These are phyloP conservation scores for Rachicladosporium sp. DNA, from an alignment of 2,329 filamentous ascomycete species.

Conservation along the genomic window DNA sequence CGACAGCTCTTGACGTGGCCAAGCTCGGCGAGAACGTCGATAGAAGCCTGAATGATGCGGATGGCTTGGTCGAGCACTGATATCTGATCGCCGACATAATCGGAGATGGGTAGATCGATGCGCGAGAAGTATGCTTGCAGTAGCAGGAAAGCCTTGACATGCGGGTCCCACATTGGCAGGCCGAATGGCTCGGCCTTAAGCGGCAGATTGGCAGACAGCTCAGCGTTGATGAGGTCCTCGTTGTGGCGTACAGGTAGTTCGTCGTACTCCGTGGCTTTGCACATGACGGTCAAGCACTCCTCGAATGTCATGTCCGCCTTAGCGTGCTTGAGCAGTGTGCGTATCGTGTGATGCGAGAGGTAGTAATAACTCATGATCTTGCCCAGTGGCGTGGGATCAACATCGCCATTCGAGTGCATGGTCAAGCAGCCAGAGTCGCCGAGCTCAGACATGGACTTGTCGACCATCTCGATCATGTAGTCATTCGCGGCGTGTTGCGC, in stretches of 20 bases:
- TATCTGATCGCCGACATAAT: conserved; percentile 90
- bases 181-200: conserved; percentile 51
- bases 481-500: conserved; percentile 84
- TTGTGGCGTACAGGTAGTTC: conserved; percentile 96
- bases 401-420: conserved; percentile 73
- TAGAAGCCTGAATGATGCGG: conserved; percentile 88
- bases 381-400: conserved; percentile 79
- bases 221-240: conserved; percentile 91
- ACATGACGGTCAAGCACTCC: conserved; percentile 86
- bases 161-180: conserved; percentile 94
- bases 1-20: conserved; percentile 65
- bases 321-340: conserved; percentile 65
- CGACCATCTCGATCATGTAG: conserved; percentile 88
- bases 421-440: conserved; percentile 73
- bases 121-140: conserved; percentile 92
- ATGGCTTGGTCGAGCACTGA: conserved; percentile 88
- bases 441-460: conserved; percentile 70
- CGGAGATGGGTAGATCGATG: conserved; percentile 82
- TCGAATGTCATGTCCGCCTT: conserved; percentile 65
- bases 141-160: conserved; percentile 89
- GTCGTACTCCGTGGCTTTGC: conserved; percentile 85
- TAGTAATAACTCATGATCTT: conserved; percentile 99
- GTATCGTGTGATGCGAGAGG: conserved; percentile 82
- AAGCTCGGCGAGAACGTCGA: conserved; percentile 84
- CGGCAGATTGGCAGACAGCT: conserved; percentile 72